Evolutionary conservation across 257 asterid species (phyloP).

Genomic region (Ehretia macrophylla): DNA sequence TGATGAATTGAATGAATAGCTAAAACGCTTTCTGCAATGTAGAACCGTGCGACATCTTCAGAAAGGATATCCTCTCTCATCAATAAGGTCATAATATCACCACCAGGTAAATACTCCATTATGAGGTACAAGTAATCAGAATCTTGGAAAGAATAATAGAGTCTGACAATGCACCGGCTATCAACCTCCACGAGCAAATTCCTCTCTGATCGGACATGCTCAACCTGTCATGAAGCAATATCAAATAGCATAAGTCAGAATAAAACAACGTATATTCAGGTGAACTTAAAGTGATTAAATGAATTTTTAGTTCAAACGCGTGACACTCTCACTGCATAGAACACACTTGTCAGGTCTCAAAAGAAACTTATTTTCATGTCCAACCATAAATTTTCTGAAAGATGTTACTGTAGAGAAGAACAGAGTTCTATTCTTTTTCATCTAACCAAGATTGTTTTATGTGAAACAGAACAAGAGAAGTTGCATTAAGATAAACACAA

Average conservation of each 20-base stretch:
- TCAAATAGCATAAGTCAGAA: background rate
- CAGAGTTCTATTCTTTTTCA: no score
- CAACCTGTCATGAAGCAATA: slow-evolving; percentile 53
- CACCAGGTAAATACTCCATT: slow-evolving; percentile 98
- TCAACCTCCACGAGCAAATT: slow-evolving; percentile 96
- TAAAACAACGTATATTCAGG: background rate
- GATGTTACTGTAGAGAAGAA: no score
- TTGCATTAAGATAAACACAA: no score
- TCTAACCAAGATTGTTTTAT: no score
- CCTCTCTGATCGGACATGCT: slow-evolving; percentile 98
- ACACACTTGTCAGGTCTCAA: no score
- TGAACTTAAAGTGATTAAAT: background rate
- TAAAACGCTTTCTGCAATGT: slow-evolving; percentile 83
- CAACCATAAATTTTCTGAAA: no score
- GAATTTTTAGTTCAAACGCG: no score
- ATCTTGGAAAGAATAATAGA: slow-evolving; percentile 93
- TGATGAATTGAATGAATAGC: slow-evolving; percentile 96
- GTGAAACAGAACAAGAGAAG: no score
- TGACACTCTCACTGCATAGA: no score
- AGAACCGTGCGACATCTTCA: slow-evolving; percentile 88
- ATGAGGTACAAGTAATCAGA: slow-evolving; percentile 83
- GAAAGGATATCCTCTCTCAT: slow-evolving; percentile 92
- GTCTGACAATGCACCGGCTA: slow-evolving; percentile 95
- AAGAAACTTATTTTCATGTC: no score
- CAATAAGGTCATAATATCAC: slow-evolving; percentile 92